Conservation (phyloP, 805 yeast genomes). For the Metschnikowia rubicola region DNA sequence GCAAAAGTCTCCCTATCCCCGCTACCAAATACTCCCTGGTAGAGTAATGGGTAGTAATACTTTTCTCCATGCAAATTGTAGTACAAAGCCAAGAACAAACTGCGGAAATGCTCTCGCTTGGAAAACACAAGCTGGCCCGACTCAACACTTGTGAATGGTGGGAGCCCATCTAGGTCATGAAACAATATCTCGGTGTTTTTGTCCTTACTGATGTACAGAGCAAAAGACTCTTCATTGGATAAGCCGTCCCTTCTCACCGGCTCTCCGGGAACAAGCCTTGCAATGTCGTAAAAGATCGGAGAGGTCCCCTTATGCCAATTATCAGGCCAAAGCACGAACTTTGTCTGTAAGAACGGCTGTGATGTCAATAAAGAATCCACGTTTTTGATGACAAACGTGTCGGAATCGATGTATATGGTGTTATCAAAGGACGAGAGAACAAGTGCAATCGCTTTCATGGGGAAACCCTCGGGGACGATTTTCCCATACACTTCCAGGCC, state of each 20-base stretch:
- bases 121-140: conserved; percentile 36
- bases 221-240: conserved; percentile 24
- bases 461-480: conserved; percentile 31
- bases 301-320: conserved; percentile 22
- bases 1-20: conserved; percentile 39
- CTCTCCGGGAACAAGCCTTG: conserved; percentile 15
- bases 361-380: conserved; percentile 34
- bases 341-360: conserved; percentile 12
- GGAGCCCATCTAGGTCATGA: conserved; percentile 35
- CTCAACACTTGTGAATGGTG: conserved; percentile 28
- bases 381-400: conserved; percentile 41
- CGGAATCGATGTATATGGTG: conserved; percentile 45
- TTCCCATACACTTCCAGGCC: conserved; percentile 44
- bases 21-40: conserved; percentile 33
- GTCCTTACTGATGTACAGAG: conserved; percentile 20
- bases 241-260: conserved; percentile 28
- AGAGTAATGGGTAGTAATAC: conserved; percentile 28
- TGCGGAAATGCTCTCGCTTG: conserved; percentile 30
- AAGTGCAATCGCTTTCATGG: conserved; percentile 41
- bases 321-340: conserved; percentile 23
- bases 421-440: conserved; percentile 45
- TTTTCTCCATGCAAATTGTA: conserved; percentile 32
- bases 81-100: conserved; percentile 31
- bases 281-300: conserved; percentile 22
- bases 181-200: conserved; percentile 17